Evolutionary conservation across 768 basidiomycete genomes (phyloP).

Genomic region (Lactifluus piperatus): DNA sequence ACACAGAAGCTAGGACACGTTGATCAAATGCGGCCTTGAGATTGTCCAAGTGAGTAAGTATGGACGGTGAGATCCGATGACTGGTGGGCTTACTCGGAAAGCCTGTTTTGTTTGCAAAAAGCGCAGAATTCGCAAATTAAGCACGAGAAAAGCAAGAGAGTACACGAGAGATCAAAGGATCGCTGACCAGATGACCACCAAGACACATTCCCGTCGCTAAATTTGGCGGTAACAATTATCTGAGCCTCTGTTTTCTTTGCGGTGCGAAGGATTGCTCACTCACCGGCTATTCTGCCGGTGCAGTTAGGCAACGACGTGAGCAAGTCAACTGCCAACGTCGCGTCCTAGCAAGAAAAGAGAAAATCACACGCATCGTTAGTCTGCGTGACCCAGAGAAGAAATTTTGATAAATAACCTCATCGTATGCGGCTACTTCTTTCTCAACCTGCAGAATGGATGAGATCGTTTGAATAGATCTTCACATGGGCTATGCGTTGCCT

Average conservation of each 20-base stretch:
- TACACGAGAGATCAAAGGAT: not conserved
- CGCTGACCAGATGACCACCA: slow-evolving; percentile 70
- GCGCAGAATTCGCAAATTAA: slow-evolving; percentile 21
- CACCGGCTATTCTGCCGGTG: slow-evolving; percentile 85
- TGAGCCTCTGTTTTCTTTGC: not conserved
- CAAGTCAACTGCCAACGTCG: slow-evolving; percentile 66
- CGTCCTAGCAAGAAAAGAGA: slow-evolving; percentile 44
- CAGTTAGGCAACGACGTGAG: slow-evolving; percentile 68
- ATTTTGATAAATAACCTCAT: slow-evolving; percentile 56
- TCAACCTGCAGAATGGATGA: slow-evolving; percentile 51
- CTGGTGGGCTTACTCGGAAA: slow-evolving; percentile 36
- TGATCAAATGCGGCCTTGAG: slow-evolving; percentile 79
- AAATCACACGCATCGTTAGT: not conserved
- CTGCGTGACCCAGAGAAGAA: not conserved
- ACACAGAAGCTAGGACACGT: slow-evolving; percentile 75
- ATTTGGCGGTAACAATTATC: slow-evolving; percentile 7
- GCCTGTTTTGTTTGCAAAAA: slow-evolving; percentile 31
- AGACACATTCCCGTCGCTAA: slow-evolving; percentile 86
- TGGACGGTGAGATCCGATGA: not conserved
- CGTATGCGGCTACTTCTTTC: slow-evolving; percentile 80
- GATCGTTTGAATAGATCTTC: not conserved
- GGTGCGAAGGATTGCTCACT: slow-evolving; percentile 22
- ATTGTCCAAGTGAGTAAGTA: not conserved
- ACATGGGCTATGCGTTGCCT: slow-evolving; percentile 35
- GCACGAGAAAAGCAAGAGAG: slow-evolving; percentile 23